phyloP scores from a whole-genome alignment of 345 rosid genomes.

The Sonneratia alba region DNA sequence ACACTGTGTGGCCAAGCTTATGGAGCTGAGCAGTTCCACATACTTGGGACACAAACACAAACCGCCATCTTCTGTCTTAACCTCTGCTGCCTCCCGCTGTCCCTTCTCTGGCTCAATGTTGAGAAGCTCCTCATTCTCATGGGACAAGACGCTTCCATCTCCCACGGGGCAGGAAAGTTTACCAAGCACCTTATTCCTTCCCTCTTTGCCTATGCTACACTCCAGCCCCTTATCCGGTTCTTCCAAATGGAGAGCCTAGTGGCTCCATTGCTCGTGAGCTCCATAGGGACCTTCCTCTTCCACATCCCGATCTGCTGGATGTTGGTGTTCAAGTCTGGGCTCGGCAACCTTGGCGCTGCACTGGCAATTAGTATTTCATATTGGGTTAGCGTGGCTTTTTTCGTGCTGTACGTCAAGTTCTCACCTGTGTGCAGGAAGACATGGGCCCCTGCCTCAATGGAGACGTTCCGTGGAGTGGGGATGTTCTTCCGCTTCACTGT shows the following conservation, averaged over 20 bases:
- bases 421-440: conserved; percentile 20
- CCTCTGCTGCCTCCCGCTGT: conserved; percentile 8
- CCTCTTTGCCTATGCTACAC: conserved; percentile 28
- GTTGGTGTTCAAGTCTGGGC: conserved; percentile 10
- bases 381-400: conserved; percentile 21
- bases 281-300: not conserved
- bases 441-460: conserved; percentile 28
- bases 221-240: conserved; percentile 24
- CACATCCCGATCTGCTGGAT: conserved; percentile 7
- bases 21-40: conserved; percentile 9
- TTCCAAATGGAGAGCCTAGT: conserved; percentile 17
- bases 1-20: conserved; percentile 14
- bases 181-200: conserved; percentile 23
- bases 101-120: conserved; percentile 3
- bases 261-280: not conserved
- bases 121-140: conserved; percentile 6
- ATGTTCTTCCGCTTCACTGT: conserved; percentile 25
- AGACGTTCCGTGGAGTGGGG: conserved; percentile 21
- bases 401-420: conserved; percentile 7
- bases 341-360: conserved; percentile 22
- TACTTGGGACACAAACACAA: conserved; percentile 13
- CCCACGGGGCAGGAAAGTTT: conserved; percentile 16
- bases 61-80: conserved; percentile 7
- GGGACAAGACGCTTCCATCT: conserved; percentile 21
- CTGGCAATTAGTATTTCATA: conserved; percentile 24